These are phyloP conservation scores for Eutypella sp. DNA, from an alignment of 2,329 filamentous ascomycete genomes.

Conservation along the genomic window DNA sequence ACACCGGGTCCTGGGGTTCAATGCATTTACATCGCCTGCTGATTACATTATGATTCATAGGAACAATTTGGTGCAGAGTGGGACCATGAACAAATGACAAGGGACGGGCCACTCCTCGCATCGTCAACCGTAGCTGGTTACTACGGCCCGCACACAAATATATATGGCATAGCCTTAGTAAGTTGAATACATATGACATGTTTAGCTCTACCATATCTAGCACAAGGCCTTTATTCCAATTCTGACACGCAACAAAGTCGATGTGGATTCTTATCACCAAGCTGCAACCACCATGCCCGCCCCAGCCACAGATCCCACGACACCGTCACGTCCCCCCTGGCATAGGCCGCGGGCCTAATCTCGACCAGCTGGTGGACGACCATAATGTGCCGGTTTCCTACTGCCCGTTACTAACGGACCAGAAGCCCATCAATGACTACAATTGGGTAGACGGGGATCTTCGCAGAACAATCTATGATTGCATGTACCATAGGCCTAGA, in stretches of 20 bases:
- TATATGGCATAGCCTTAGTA: conserved; percentile 18
- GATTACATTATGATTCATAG: background rate
- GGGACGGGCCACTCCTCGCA: conserved; percentile 8
- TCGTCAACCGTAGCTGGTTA: conserved; percentile 9
- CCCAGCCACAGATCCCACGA: conserved; percentile 13
- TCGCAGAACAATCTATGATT: conserved; percentile 13
- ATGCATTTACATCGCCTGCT: background rate
- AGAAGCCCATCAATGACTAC: conserved; percentile 1
- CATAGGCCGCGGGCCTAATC: background rate
- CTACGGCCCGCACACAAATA: conserved; percentile 18
- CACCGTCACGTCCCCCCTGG: background rate
- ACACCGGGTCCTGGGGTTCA: background rate
- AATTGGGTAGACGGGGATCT: conserved; percentile 13
- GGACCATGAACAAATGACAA: conserved; percentile 3
- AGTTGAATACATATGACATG: conserved; percentile 1
- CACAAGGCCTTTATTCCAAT: too few species aligned
- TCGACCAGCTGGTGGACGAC: background rate
- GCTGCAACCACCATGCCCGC: conserved; percentile 8
- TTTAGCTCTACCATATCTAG: too few species aligned
- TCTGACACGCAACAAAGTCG: conserved; percentile 9
- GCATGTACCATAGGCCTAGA: conserved; percentile 18
- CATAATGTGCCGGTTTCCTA: conserved; percentile 14
- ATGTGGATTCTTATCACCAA: conserved; percentile 24
- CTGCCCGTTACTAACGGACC: conserved; percentile 14
- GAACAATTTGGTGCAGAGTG: conserved; percentile 19